Base-by-base conservation (phyloP, 73 alveolate species). In the Symbiodinium natans region DNA sequence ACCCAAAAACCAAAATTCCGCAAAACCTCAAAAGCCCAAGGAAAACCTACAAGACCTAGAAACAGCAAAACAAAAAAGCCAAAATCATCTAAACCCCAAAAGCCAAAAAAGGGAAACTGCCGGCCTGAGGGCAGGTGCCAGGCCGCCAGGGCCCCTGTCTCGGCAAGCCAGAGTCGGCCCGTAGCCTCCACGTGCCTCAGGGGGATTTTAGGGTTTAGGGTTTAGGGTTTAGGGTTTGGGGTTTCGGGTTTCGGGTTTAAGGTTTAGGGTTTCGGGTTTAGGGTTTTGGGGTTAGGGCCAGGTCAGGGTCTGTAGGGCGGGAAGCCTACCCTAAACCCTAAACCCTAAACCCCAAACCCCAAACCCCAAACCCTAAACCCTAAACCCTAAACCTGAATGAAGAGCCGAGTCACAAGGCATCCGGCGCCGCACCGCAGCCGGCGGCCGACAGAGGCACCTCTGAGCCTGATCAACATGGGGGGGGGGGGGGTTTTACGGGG, bases 111-210 rank as follows among this genome's bases (percentile, higher is more conserved):
- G 82, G 82, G 10, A 5, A 19, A n/a, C 10, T 23, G 82, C 33
- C 10, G 29, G 86, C 95, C 95, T 88, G 84, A 59, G 71, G 71
- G 77, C 46, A 88, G 68, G 33, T 88, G 84, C 95, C 95, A 88
- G 10, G 95, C 84, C 86, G 71, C 41, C 41, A 88, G 41, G 71
- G 63, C 95, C 23, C 39, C 71, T 33, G 71, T 71, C 84, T 54
- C 85, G 86, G 71, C 54, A 29, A 88, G 95, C 95, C 95, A 88
- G 27, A 88, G 95, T 43, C 71, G 95, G 34, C 95, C 95, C 5
- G 95, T 19, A 34, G 86, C n/a, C 36, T 36, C 71, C 95, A 88
- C 41, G 41, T 88, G 95, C 95, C 95, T 88, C 13, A 9, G 42
- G 39, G 7, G 27, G n/a, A n/a, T n/a, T n/a, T n/a, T n/a, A n/a